These are phyloP conservation scores for Physocladia obscura DNA, from an alignment of 192 early-diverging fungal genomes.

Conservation along the genomic window DNA sequence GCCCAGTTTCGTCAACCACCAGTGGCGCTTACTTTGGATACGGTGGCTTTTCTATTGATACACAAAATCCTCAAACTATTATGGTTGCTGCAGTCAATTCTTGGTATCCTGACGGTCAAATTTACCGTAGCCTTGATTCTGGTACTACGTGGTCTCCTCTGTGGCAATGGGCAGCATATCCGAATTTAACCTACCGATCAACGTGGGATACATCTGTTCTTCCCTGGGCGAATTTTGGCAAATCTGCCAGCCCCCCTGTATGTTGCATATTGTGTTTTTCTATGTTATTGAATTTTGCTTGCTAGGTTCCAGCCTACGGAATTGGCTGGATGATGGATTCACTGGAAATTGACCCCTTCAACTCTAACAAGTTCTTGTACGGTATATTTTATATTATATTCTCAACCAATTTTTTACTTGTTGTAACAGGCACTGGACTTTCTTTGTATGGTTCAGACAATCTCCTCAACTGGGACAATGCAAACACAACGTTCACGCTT, in stretches of 20 bases:
- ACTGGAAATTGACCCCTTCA: background rate
- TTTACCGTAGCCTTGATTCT: conserved; percentile 30
- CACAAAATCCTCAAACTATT: conserved; percentile 25
- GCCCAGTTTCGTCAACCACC: conserved; percentile 22
- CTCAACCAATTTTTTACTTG: background rate
- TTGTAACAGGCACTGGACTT: background rate
- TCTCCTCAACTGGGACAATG: background rate
- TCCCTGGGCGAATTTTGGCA: background rate
- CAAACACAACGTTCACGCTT: background rate
- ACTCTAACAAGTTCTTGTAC: background rate
- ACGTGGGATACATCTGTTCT: background rate
- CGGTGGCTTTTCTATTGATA: conserved; percentile 31
- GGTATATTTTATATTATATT: background rate
- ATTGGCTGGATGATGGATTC: background rate
- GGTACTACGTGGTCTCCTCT: conserved; percentile 31
- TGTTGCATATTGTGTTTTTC: too few relatives aligned
- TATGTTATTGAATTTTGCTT: too few relatives aligned
- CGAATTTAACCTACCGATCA: background rate
- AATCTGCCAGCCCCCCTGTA: background rate
- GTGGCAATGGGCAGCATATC: background rate
- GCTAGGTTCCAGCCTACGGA: background rate
- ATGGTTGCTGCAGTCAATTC: conserved; percentile 30
- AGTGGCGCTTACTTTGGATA: conserved; percentile 35
- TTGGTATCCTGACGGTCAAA: conserved; percentile 33
- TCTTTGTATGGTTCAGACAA: background rate